phyloP scores from a whole-genome alignment of 2,329 filamentous ascomycete genomes.

The Dothistroma pini region DNA sequence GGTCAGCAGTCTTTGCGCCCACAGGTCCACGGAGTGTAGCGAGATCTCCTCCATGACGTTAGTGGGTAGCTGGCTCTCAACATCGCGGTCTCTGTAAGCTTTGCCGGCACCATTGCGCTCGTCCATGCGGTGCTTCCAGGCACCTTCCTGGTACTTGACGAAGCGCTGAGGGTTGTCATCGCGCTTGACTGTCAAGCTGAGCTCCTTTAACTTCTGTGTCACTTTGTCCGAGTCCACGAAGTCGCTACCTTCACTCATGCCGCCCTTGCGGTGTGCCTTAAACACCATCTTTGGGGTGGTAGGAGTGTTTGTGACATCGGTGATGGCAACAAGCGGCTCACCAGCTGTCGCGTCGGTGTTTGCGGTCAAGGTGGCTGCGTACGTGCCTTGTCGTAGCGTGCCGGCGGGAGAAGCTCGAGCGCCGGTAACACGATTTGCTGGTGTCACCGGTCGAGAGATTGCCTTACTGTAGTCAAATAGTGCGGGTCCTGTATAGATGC shows the following conservation, averaged over 20 bases:
- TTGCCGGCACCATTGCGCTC: conserved; percentile 7
- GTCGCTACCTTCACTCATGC: conserved; percentile 32
- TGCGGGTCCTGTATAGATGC: conserved; percentile 15
- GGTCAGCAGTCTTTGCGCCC: conserved; percentile 31
- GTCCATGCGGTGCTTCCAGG: conserved; percentile 11
- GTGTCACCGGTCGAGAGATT: conserved; percentile 8
- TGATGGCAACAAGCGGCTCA: conserved; percentile 27
- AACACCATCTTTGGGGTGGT: conserved; percentile 29
- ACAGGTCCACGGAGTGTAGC: conserved; percentile 20
- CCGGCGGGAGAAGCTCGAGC: background rate
- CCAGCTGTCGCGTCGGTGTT: conserved; percentile 13
- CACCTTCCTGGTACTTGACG: conserved; percentile 27
- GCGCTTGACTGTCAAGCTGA: conserved; percentile 12
- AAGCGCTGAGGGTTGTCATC: conserved; percentile 23
- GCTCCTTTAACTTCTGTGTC: conserved; percentile 23
- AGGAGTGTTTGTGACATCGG: conserved; percentile 29
- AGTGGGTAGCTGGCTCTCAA: conserved; percentile 31
- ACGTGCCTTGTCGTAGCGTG: conserved; percentile 20
- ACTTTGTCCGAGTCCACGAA: conserved; percentile 15
- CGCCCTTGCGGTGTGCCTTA: conserved; percentile 32
- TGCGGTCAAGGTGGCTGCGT: conserved; percentile 29
- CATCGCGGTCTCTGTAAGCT: conserved; percentile 26
- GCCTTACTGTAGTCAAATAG: conserved; percentile 15
- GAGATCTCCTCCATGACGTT: conserved; percentile 35
- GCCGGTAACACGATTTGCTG: background rate